These are phyloP conservation scores for Neurospora sp. DNA, from an alignment of 495 filamentous ascomycete genomes.

Conservation along the genomic window DNA sequence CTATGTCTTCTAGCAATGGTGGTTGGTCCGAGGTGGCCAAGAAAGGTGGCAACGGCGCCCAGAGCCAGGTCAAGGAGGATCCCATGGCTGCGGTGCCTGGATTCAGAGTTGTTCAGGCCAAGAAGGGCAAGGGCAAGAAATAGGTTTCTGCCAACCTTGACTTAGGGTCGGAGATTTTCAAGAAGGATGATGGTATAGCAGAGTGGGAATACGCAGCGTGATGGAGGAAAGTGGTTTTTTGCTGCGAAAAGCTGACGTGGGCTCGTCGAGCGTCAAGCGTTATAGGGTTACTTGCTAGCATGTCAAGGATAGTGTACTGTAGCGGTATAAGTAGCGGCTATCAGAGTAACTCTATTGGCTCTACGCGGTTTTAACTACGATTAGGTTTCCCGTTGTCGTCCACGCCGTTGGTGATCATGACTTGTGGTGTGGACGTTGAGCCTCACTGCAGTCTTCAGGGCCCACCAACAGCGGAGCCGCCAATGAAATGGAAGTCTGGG, in stretches of 20 bases:
- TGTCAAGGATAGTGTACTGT: neutral
- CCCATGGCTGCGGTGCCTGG: conserved; percentile 37
- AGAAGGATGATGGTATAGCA: neutral
- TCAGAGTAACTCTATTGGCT: neutral
- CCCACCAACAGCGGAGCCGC: neutral
- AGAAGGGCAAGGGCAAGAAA: conserved; percentile 73
- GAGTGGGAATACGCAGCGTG: neutral
- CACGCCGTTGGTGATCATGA: neutral
- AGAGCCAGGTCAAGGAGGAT: conserved; percentile 30
- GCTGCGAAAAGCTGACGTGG: neutral
- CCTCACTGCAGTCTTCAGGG: neutral
- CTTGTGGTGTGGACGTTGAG: neutral
- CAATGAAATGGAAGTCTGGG: neutral
- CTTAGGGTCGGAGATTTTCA: neutral
- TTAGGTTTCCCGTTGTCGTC: neutral
- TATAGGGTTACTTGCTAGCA: neutral
- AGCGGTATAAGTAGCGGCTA: neutral
- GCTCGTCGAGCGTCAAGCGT: neutral
- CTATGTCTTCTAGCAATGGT: conserved; percentile 41
- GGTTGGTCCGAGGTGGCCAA: conserved; percentile 98
- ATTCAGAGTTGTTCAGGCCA: conserved; percentile 83
- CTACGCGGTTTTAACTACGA: neutral
- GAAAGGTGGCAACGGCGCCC: conserved; percentile 45
- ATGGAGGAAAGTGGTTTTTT: neutral
- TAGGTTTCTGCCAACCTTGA: neutral